Percentiles rank a stretch among this genome's conserved stretches.
Conservation (phyloP, 306 rosid genomes). For the Castanea sativa region DNA sequence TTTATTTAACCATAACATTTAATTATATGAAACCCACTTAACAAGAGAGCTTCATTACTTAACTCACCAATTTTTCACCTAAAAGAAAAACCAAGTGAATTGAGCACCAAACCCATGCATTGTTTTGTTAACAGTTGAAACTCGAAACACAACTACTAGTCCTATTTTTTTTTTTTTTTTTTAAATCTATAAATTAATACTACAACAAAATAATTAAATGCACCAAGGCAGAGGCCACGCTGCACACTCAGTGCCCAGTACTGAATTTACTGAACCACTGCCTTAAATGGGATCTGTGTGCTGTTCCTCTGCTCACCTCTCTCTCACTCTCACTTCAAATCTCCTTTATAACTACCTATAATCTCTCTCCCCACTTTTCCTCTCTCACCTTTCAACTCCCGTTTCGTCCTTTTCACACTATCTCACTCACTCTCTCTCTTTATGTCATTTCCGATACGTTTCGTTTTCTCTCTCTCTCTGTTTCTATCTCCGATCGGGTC, state of each 20-base stretch:
- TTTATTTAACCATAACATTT: no score
- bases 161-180: no score
- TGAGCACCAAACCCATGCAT: slow-evolving; percentile 11
- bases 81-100: no score
- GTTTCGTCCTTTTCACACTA: neutral
- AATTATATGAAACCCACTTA: no score
- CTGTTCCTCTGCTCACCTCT: slow-evolving; percentile 13
- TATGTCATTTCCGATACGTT: slow-evolving; percentile 34
- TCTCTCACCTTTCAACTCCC: neutral
- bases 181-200: no score
- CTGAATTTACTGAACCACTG: slow-evolving; percentile 33
- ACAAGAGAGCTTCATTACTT: no score
- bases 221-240: slow-evolving; percentile 32
- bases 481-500: slow-evolving; percentile 30
- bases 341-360: slow-evolving; percentile 32
- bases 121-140: neutral
- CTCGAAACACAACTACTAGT: no score
- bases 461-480: neutral
- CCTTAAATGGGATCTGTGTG: slow-evolving; percentile 52
- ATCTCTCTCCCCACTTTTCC: slow-evolving; percentile 21
- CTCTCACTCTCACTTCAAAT: neutral
- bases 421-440: neutral
- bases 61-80: no score
- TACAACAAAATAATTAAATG: neutral
- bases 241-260: neutral